These are phyloP conservation scores for Calocera viscosa DNA, from an alignment of 768 basidiomycete genomes.

Conservation along the genomic window DNA sequence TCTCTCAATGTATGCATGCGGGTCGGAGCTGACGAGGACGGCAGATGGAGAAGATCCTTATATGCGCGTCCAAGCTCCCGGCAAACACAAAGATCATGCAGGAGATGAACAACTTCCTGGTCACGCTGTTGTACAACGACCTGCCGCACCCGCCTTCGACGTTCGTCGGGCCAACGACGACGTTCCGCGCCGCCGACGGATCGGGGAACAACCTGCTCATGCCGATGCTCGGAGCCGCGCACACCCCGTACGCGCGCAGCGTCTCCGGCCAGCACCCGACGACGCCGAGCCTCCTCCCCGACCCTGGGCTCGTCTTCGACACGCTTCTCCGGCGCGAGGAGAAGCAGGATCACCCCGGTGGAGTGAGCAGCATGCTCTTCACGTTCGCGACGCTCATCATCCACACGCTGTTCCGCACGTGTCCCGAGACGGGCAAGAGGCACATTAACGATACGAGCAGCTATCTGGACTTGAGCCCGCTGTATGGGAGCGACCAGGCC, in stretches of 20 bases:
- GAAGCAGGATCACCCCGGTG: slow-evolving; percentile 59
- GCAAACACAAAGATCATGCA: neutral
- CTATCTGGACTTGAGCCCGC: slow-evolving; percentile 62
- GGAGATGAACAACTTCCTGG: slow-evolving; percentile 14
- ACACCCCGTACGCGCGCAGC: slow-evolving; percentile 63
- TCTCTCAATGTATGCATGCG: slow-evolving; percentile 9
- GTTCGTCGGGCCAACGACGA: slow-evolving; percentile 31
- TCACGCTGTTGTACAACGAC: slow-evolving; percentile 54
- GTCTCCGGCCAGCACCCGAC: slow-evolving; percentile 45
- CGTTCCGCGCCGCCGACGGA: slow-evolving; percentile 58
- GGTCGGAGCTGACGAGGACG: neutral
- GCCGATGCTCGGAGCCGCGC: slow-evolving; percentile 66
- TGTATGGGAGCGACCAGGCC: slow-evolving; percentile 52
- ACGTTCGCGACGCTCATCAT: slow-evolving; percentile 68
- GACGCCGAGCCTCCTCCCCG: slow-evolving; percentile 42
- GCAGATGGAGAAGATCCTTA: slow-evolving; percentile 5
- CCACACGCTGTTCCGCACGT: slow-evolving; percentile 61
- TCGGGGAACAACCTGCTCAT: slow-evolving; percentile 56
- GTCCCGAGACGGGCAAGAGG: slow-evolving; percentile 29
- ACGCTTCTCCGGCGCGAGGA: slow-evolving; percentile 40
- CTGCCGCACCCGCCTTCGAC: slow-evolving; percentile 59
- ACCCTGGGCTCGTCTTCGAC: slow-evolving; percentile 59
- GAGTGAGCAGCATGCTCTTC: slow-evolving; percentile 62
- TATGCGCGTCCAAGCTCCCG: neutral
- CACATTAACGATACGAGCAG: slow-evolving; percentile 52